Conservation (phyloP, 1,139 yeast genomes). For the Lodderomyces margitis region DNA sequence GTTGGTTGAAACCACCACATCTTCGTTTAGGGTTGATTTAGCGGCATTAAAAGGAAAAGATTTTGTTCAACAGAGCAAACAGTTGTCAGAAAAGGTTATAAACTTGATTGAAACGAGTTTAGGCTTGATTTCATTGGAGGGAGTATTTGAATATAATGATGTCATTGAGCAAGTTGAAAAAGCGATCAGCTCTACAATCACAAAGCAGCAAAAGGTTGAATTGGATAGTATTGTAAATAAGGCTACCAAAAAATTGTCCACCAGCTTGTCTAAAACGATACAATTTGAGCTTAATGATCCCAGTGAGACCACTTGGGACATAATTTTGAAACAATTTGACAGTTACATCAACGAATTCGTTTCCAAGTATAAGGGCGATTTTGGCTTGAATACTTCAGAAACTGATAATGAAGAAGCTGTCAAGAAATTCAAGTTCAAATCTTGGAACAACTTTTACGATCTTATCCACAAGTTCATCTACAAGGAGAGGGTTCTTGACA, state of each 20-base stretch:
- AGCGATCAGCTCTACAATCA: slow-evolving; percentile 24
- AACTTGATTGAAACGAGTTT: slow-evolving; percentile 15
- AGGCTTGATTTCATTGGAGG: slow-evolving; percentile 24
- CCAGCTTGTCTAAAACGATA: slow-evolving; percentile 39
- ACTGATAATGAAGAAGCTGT: slow-evolving; percentile 42
- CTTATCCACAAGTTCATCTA: slow-evolving; percentile 58
- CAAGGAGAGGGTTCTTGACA: slow-evolving; percentile 55
- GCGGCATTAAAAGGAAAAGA: slow-evolving; percentile 21
- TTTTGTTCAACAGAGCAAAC: slow-evolving; percentile 19
- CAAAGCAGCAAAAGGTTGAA: slow-evolving; percentile 47
- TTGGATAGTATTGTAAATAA: slow-evolving; percentile 37
- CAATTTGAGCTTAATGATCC: slow-evolving; percentile 43
- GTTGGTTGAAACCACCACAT: slow-evolving; percentile 18
- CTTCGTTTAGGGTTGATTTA: slow-evolving; percentile 20
- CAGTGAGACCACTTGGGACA: slow-evolving; percentile 59
- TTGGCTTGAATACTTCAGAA: slow-evolving; percentile 57
- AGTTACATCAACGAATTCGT: slow-evolving; percentile 28
- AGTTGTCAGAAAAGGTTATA: slow-evolving; percentile 17
- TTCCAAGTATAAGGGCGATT: slow-evolving; percentile 35
- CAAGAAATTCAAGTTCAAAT: slow-evolving; percentile 44
- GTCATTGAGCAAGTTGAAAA: slow-evolving; percentile 18
- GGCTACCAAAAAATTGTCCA: slow-evolving; percentile 38
- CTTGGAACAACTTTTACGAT: slow-evolving; percentile 67
- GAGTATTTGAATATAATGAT: slow-evolving; percentile 19
- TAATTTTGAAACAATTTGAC: slow-evolving; percentile 49